Conservation (phyloP, 768 basidiomycete genomes). For the Mycena olivaceomarginata region DNA sequence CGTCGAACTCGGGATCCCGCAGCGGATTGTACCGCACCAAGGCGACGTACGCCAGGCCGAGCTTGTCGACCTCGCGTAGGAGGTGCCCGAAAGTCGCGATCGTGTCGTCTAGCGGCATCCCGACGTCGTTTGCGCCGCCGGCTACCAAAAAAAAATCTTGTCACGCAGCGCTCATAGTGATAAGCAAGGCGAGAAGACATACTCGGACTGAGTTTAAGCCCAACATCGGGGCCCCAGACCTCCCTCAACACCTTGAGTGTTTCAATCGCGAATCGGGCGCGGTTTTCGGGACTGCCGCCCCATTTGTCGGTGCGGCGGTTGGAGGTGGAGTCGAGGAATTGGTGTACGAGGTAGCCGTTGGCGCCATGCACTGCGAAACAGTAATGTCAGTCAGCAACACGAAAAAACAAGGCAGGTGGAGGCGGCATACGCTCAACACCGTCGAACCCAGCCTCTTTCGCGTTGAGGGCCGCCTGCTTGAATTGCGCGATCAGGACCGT, state of each 20-base stretch:
- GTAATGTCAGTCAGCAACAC: neutral
- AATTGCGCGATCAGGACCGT: constrained; percentile 32
- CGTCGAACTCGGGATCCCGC: constrained; percentile 55
- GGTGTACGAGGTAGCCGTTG: constrained; percentile 57
- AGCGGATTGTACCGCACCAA: constrained; percentile 52
- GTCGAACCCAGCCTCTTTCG: constrained; percentile 40
- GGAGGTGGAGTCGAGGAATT: constrained; percentile 55
- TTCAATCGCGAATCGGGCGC: constrained; percentile 60
- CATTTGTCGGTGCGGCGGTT: constrained; percentile 61
- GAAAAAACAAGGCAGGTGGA: neutral
- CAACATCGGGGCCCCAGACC: constrained; percentile 57
- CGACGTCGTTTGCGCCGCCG: constrained; percentile 31
- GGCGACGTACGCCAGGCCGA: constrained; percentile 53
- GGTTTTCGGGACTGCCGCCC: constrained; percentile 64
- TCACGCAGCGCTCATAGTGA: no score
- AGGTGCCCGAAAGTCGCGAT: constrained; percentile 48
- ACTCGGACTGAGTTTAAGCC: constrained; percentile 55
- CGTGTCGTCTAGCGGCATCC: constrained; percentile 50
- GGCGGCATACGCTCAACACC: constrained; percentile 66
- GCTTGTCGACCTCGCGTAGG: constrained; percentile 41
- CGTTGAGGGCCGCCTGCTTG: constrained; percentile 40
- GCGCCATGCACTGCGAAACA: constrained; percentile 61
- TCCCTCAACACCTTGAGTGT: constrained; percentile 52
- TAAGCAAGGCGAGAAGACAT: constrained; percentile 1
- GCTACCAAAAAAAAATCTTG: constrained; percentile 42